Percentiles rank a stretch among this genome's conserved stretches.
Evolutionary conservation across 2,329 filamentous ascomycete genomes (phyloP).

Genomic region (Hortaea werneckii): DNA sequence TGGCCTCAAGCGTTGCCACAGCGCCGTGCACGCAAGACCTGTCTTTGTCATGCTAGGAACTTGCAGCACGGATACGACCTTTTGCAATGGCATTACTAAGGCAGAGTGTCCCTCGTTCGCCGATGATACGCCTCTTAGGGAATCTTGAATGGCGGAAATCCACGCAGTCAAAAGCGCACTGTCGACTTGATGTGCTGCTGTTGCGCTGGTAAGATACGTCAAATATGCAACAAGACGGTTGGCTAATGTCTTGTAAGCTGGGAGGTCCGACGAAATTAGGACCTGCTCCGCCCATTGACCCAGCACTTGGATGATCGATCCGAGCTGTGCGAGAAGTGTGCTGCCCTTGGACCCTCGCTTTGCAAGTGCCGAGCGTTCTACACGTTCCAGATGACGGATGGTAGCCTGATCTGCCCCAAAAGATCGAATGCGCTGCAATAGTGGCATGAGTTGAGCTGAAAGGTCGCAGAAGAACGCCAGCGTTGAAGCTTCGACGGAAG

Average conservation of each 20-base stretch:
- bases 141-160: not conserved
- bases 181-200: not conserved
- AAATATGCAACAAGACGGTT: not conserved
- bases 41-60: not conserved
- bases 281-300: slow-evolving; percentile 1
- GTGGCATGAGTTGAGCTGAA: not conserved
- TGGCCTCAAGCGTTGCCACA: slow-evolving; percentile 60
- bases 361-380: not conserved
- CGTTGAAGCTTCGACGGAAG: slow-evolving; percentile 9
- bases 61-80: not conserved
- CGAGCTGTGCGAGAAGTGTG: not conserved
- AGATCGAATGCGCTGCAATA: not conserved
- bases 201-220: not conserved
- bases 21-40: slow-evolving; percentile 12
- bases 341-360: not conserved
- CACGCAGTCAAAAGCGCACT: not conserved
- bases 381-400: slow-evolving; percentile 3
- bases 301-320: not conserved
- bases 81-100: not conserved
- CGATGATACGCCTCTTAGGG: not conserved
- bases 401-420: not conserved
- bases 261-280: not conserved
- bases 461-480: slow-evolving; percentile 16
- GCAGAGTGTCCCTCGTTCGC: not conserved
- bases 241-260: not conserved